Conservation (phyloP, 768 basidiomycete species). For the Dentipellis sp. region DNA sequence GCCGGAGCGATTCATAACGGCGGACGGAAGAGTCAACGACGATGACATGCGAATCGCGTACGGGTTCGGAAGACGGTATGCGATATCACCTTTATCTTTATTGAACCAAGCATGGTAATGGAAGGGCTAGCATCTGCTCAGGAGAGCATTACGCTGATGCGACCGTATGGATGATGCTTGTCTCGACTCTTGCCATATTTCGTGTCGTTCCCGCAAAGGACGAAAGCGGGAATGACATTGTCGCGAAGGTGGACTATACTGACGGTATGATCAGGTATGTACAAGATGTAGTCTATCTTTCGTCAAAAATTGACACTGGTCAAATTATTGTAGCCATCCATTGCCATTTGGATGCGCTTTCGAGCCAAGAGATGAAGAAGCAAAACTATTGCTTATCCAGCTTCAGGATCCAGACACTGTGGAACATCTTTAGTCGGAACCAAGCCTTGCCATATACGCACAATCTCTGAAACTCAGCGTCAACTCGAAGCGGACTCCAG, state of each 20-base stretch:
- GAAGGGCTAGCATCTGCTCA: neutral
- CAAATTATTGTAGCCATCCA: neutral
- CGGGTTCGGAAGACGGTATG: neutral
- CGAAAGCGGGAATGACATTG: neutral
- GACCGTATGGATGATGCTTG: neutral
- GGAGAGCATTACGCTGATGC: neutral
- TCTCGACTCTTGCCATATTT: neutral
- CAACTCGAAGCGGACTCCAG: too few species aligned
- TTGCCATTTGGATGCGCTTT: neutral
- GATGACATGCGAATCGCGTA: neutral
- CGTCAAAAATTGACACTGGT: neutral
- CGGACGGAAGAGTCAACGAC: neutral
- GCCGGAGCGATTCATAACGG: slow-evolving; percentile 6
- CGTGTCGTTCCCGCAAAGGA: neutral
- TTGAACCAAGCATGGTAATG: too few species aligned
- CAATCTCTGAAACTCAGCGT: too few species aligned
- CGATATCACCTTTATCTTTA: neutral
- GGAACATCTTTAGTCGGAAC: too few species aligned
- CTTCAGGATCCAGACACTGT: too few species aligned
- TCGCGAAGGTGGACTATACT: neutral
- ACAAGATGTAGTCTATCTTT: too few species aligned
- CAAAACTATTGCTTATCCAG: neutral
- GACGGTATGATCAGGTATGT: neutral
- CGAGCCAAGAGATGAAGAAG: neutral
- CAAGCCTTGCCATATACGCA: too few species aligned